These are phyloP conservation scores for Coemansia sp. DNA, from an alignment of 192 early-diverging fungal species.

Conservation along the genomic window DNA sequence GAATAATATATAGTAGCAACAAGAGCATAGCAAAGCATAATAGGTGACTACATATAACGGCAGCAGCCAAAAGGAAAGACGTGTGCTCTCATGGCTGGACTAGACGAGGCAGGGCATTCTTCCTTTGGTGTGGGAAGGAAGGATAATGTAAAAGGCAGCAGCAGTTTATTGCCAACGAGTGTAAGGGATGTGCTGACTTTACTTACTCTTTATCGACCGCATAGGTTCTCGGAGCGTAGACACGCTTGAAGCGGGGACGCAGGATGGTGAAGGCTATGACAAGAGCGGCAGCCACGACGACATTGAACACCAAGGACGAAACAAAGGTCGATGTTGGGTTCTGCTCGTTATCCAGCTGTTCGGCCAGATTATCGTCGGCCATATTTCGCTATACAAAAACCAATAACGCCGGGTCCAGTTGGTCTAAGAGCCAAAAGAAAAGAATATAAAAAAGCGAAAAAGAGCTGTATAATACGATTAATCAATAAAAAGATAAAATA, in stretches of 20 bases:
- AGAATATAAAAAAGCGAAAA: background rate
- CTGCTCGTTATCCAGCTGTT: slow-evolving; percentile 45
- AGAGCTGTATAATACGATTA: background rate
- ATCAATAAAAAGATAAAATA: slow-evolving; percentile 4
- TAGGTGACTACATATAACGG: too few species aligned
- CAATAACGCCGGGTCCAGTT: too few species aligned
- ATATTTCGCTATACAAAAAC: background rate
- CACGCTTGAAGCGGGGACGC: slow-evolving; percentile 60
- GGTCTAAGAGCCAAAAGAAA: background rate
- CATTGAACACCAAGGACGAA: slow-evolving; percentile 71
- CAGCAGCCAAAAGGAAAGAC: too few species aligned
- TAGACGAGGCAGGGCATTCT: too few species aligned
- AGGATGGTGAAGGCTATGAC: slow-evolving; percentile 66
- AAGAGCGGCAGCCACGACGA: slow-evolving; percentile 52
- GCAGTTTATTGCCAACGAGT: too few species aligned
- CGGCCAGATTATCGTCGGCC: slow-evolving; percentile 11
- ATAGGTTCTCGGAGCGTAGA: slow-evolving; percentile 72
- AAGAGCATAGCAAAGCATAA: too few species aligned
- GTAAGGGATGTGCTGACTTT: background rate
- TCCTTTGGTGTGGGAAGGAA: too few species aligned
- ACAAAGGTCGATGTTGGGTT: slow-evolving; percentile 55
- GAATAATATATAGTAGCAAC: too few species aligned
- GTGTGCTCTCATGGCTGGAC: too few species aligned
- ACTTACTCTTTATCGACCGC: slow-evolving; percentile 52
- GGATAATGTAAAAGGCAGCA: too few species aligned